Percentiles rank a stretch among this genome's conserved stretches.
Evolutionary conservation across 2,329 filamentous ascomycete species (phyloP).

Genomic region (Fusarium guadeloupense): DNA sequence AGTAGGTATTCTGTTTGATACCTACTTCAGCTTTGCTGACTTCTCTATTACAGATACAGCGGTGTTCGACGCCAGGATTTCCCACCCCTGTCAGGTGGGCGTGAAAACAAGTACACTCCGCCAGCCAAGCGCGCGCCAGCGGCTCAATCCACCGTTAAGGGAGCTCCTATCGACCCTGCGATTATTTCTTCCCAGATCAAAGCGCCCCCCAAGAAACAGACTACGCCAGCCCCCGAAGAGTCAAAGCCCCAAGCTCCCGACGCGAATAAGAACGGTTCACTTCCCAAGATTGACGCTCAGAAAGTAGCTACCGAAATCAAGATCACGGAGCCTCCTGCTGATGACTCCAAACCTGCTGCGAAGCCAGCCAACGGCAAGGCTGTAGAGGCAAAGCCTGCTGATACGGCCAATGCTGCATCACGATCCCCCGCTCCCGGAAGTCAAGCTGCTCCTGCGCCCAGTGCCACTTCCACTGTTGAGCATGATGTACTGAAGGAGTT

Average conservation of each 20-base stretch:
- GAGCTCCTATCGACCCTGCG: slow-evolving; percentile 84
- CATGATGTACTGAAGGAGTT: slow-evolving; percentile 70
- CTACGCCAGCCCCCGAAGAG: slow-evolving; percentile 40
- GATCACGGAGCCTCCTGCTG: slow-evolving; percentile 23
- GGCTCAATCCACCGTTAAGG: slow-evolving; percentile 75
- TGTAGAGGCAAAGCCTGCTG: slow-evolving; percentile 43
- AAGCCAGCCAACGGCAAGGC: slow-evolving; percentile 48
- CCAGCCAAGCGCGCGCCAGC: slow-evolving; percentile 86
- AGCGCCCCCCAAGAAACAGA: slow-evolving; percentile 52
- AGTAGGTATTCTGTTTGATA: slow-evolving; percentile 61
- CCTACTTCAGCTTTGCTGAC: slow-evolving; percentile 28
- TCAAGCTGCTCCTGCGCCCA: slow-evolving; percentile 57
- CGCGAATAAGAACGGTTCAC: slow-evolving; percentile 44
- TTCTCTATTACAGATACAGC: slow-evolving; percentile 75
- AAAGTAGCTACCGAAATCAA: slow-evolving; percentile 46
- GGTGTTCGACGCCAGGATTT: slow-evolving; percentile 84
- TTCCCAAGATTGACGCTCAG: slow-evolving; percentile 41
- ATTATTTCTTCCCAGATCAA: slow-evolving; percentile 89
- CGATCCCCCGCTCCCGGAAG: slow-evolving; percentile 51
- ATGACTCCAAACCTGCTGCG: slow-evolving; percentile 46
- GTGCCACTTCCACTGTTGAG: slow-evolving; percentile 69
- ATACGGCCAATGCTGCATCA: slow-evolving; percentile 35
- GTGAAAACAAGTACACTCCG: slow-evolving; percentile 83
- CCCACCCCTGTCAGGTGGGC: slow-evolving; percentile 65
- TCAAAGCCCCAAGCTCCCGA: slow-evolving; percentile 40